A percentile compares a stretch with the other conserved stretches of the same genome.
phyloP scores from a whole-genome alignment of 2,329 filamentous ascomycete species.

The Claviceps cyperi region DNA sequence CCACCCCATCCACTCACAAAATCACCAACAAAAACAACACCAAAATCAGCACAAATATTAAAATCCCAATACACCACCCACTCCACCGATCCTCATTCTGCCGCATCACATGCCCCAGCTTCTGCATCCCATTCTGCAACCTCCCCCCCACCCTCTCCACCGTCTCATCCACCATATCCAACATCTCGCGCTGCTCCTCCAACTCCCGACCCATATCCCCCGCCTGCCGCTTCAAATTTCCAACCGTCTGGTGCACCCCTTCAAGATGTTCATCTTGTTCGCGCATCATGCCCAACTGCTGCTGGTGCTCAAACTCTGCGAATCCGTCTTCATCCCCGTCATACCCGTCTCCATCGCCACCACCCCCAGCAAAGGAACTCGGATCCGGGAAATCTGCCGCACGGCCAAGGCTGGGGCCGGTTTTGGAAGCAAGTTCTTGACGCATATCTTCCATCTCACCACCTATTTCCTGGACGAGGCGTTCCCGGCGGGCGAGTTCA shows the following conservation, averaged over 20 bases:
- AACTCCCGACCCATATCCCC: conserved; percentile 93
- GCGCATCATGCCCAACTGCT: conserved; percentile 82
- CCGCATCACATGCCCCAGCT: conserved; percentile 69
- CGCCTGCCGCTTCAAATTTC: conserved; percentile 77
- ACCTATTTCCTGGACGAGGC: conserved; percentile 78
- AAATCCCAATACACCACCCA: conserved; percentile 77
- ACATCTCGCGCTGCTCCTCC: conserved; percentile 83
- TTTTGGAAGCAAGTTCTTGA: conserved; percentile 44
- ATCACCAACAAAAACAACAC: conserved; percentile 65
- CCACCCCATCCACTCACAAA: conserved; percentile 22
- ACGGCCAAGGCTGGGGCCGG: conserved; percentile 13
- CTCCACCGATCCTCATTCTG: conserved; percentile 81
- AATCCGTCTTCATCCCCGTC: conserved; percentile 47
- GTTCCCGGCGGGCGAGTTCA: conserved; percentile 67
- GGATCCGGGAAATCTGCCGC: conserved; percentile 34
- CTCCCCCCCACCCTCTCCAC: conserved; percentile 80
- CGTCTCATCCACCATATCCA: conserved; percentile 70
- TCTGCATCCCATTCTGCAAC: conserved; percentile 73
- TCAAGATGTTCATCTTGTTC: conserved; percentile 91
- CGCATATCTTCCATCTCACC: conserved; percentile 82
- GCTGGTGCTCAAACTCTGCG: conserved; percentile 75
- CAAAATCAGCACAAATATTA: conserved; percentile 80
- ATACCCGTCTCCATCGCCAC: conserved; percentile 27
- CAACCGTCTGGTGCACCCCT: conserved; percentile 84
- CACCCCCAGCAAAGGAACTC: conserved; percentile 41